Conservation (phyloP, 1,284 basidiomycete species). For the Pterulicium gracile region DNA sequence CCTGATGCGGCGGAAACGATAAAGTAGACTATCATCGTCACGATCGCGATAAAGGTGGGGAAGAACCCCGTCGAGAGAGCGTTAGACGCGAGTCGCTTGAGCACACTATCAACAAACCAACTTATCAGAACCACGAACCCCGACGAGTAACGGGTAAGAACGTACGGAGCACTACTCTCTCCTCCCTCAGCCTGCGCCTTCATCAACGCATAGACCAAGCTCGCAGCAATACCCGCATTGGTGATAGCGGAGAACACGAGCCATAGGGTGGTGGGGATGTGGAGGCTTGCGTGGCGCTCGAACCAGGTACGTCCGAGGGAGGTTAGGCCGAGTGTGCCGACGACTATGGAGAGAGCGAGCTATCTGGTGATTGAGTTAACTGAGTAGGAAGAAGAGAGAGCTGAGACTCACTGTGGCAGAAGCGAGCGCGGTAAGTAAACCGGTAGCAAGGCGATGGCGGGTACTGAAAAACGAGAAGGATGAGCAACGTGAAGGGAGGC, state of each 20-base stretch:
- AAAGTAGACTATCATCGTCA: not conserved
- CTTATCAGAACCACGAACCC: too few species aligned
- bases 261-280: not conserved
- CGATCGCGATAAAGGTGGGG: not conserved
- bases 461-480: not conserved
- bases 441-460: not conserved
- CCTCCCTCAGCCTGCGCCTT: not conserved
- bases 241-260: not conserved
- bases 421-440: not conserved
- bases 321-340: not conserved
- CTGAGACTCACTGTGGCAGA: not conserved
- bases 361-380: not conserved
- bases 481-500: not conserved
- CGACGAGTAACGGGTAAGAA: too few species aligned
- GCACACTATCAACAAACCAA: too few species aligned
- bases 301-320: not conserved
- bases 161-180: not conserved
- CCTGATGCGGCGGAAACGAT: not conserved
- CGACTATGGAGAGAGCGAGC: not conserved
- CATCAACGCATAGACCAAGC: not conserved
- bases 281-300: not conserved
- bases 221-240: not conserved
- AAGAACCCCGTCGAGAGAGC: not conserved
- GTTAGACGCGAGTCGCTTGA: not conserved
- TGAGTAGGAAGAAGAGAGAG: not conserved